Evolutionary conservation across 257 asterid species (phyloP).

Genomic region (Thymus quinquecostatus): DNA sequence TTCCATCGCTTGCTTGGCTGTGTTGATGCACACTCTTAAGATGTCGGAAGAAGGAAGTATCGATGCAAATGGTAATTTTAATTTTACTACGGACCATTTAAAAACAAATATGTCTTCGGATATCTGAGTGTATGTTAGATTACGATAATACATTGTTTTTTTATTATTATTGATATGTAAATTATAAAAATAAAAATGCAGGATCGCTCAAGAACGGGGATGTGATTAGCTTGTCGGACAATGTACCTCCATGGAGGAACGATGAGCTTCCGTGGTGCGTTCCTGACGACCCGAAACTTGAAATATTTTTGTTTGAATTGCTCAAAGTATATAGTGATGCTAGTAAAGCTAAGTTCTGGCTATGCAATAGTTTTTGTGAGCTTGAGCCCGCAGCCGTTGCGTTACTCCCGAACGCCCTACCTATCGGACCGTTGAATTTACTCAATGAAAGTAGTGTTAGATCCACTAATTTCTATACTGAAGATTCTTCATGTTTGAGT

Average conservation of each 20-base stretch:
- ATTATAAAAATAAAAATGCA: not conserved
- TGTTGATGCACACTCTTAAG: not conserved
- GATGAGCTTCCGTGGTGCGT: constrained; percentile 27
- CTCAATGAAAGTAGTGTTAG: not conserved
- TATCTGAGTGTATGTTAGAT: no score
- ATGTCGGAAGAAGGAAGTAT: constrained; percentile 30
- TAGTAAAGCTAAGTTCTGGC: constrained; percentile 17
- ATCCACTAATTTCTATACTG: constrained; percentile 32
- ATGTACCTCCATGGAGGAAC: constrained; percentile 20
- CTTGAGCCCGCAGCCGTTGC: constrained; percentile 40
- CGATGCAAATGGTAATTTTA: constrained; percentile 28
- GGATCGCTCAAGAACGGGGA: constrained; percentile 30
- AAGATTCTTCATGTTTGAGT: constrained; percentile 41
- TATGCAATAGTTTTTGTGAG: constrained; percentile 34
- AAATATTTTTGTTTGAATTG: constrained; percentile 17
- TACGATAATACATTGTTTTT: no score
- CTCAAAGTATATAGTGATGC: not conserved
- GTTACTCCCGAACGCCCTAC: constrained; percentile 28
- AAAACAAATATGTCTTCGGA: no score
- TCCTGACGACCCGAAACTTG: not conserved
- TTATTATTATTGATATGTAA: no score
- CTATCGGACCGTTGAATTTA: constrained; percentile 40
- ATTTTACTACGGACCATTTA: not conserved
- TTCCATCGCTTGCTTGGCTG: constrained; percentile 29
- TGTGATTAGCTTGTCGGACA: not conserved